phyloP scores from a whole-genome alignment of 148 eudicot species.

The Amaranthus palmeri region DNA sequence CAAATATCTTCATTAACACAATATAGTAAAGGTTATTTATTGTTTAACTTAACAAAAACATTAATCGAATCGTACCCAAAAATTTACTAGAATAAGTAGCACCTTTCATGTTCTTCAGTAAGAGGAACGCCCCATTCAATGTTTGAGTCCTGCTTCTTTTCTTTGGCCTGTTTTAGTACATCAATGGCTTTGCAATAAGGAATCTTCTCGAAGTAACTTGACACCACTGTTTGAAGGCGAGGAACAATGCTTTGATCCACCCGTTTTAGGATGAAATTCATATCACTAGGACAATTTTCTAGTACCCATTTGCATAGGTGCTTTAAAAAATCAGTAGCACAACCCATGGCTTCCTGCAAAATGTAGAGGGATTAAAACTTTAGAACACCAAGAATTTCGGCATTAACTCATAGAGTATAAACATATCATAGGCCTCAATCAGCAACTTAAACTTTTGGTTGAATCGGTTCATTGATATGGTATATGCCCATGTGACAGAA shows the following conservation, averaged over 20 bases:
- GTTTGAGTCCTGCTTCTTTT: slow-evolving; percentile 38
- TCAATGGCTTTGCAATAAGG: slow-evolving; percentile 73
- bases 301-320: slow-evolving; percentile 58
- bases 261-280: slow-evolving; percentile 62
- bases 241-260: slow-evolving; percentile 49
- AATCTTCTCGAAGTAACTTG: slow-evolving; percentile 50
- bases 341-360: slow-evolving; percentile 75
- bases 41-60: background rate
- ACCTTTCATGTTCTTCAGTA: slow-evolving; percentile 90
- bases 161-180: slow-evolving; percentile 55
- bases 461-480: too few species aligned
- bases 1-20: slow-evolving; percentile 49
- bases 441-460: too few species aligned
- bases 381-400: too few species aligned
- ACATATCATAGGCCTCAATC: too few species aligned
- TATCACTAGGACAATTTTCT: slow-evolving; percentile 60
- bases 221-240: slow-evolving; percentile 49
- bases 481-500: too few species aligned
- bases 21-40: background rate
- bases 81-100: background rate
- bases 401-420: too few species aligned
- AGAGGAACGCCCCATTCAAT: slow-evolving; percentile 58
- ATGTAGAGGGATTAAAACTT: too few species aligned
- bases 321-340: slow-evolving; percentile 71
- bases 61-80: background rate